Evolutionary conservation across 495 filamentous ascomycete genomes (phyloP).

Genomic region (Saxophila tyrrhenica): DNA sequence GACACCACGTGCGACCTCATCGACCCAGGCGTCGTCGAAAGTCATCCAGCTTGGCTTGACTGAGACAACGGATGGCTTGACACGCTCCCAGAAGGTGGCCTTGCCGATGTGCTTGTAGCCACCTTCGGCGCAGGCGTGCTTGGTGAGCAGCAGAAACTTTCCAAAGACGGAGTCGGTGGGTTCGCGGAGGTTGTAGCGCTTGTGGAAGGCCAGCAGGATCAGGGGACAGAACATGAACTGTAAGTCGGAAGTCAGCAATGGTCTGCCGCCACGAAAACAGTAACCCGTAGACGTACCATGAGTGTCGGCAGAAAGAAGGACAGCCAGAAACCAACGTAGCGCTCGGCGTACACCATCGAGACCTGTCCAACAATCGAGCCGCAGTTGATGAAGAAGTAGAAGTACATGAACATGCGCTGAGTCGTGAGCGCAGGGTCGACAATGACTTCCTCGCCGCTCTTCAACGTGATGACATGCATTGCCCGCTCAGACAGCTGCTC

Average conservation of each 20-base stretch:
- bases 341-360: conserved; percentile 29
- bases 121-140: not conserved
- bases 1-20: conserved; percentile 23
- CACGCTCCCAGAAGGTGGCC: conserved; percentile 19
- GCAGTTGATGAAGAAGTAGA: conserved; percentile 60
- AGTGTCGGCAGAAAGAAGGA: conserved; percentile 58
- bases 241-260: too few species aligned
- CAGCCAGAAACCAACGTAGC: conserved; percentile 58
- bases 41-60: conserved; percentile 11
- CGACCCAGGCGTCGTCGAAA: conserved; percentile 28
- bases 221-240: conserved; percentile 44
- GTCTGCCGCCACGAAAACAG: too few species aligned
- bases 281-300: too few species aligned
- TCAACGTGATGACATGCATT: conserved; percentile 33
- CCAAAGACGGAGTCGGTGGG: conserved; percentile 52
- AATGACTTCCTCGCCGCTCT: conserved; percentile 58
- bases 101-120: conserved; percentile 13
- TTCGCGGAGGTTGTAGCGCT: conserved; percentile 50
- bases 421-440: conserved; percentile 64
- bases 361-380: not conserved
- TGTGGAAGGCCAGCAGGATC: conserved; percentile 40
- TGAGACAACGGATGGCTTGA: conserved; percentile 17
- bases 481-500: conserved; percentile 61
- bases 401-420: conserved; percentile 56
- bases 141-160: not conserved